Conservation (phyloP, 331 rosid genomes). For the Rosa hybrid region DNA sequence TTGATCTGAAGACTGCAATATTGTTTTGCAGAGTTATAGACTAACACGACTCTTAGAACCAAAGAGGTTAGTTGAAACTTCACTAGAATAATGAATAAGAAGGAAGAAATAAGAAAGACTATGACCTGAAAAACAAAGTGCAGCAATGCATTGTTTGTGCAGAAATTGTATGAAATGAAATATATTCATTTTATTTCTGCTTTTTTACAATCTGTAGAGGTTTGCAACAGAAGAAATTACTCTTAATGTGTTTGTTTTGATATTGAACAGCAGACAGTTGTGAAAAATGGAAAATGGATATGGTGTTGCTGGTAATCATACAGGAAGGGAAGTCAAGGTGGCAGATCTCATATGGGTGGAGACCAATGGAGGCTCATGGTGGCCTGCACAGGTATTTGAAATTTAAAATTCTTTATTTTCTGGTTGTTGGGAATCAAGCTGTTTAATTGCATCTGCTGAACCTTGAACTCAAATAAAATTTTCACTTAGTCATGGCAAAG, state of each 20-base stretch:
- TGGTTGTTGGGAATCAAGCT: not conserved
- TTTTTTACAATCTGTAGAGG: not conserved
- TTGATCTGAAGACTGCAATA: not conserved
- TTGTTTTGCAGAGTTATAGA: not conserved
- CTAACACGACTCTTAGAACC: not conserved
- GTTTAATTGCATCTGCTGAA: not conserved
- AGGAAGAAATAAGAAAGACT: not conserved
- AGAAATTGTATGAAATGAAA: not conserved
- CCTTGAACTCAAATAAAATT: not conserved
- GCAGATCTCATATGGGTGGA: constrained; percentile 52
- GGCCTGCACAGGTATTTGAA: constrained; percentile 71
- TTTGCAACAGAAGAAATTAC: not conserved
- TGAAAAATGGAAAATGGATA: constrained; percentile 24
- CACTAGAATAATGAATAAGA: not conserved
- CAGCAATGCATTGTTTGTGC: not conserved
- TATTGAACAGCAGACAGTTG: constrained; percentile 24
- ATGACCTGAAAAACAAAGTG: not conserved
- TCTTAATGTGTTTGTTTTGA: constrained; percentile 1
- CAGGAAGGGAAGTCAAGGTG: constrained; percentile 23
- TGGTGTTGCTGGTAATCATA: constrained; percentile 23
- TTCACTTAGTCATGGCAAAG: not conserved
- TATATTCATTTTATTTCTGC: not conserved
- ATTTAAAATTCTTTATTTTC: constrained; percentile 13
- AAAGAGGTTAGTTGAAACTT: not conserved
- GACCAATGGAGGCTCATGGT: constrained; percentile 52